Base-by-base conservation (phyloP, 306 rosid species). In the Cyamopsis tetragonoloba region DNA sequence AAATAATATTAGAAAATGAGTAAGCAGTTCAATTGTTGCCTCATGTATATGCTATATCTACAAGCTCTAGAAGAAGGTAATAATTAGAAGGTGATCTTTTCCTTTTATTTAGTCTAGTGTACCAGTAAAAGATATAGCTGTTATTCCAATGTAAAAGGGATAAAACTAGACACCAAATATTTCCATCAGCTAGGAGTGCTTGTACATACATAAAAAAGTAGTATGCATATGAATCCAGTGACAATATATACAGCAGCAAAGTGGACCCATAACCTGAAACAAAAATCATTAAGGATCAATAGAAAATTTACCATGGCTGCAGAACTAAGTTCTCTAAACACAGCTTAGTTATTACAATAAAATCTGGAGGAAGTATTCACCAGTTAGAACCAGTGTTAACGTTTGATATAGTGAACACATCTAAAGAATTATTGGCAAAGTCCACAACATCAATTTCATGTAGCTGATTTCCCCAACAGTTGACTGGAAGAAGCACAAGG, bases 241-340 rank as follows among this genome's bases (percentile, higher is more conserved):
- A 93, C 83, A 34, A 81, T 13, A 86, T 93, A 93, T 70, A 93
- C 90, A 31, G 99, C 99, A 50, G 71, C 18, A 77, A 93, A 93
- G 86, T 93, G 99, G 68, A 86, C 38, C 97, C 99, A 93, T 74
- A 93, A 80, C 82, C 99, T 93, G 96, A 70, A 68, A 64, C 23
- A 50, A 32, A 15, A 14, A 20, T 61, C 10, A 18, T 18, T 26
- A n/a, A 30, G 8, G 47, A 61, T 37, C 66, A 49, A 44, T 7
- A 32, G 23, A 51, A 22, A 53, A 42, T 11, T 32, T 50, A 46
- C 41, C 13, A 31, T 8, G 1, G 18, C 41, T 28, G 18, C 41
- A 18, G 6, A 41, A 47, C 13, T 57, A 42, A 42, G 31, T 47
- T 74, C 68, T 23, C 53, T 15, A 34, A 46, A 68, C 61, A 46